Percentiles rank a stretch among this genome's conserved stretches.
Evolutionary conservation across 2,329 filamentous ascomycete species (phyloP).

Genomic region (Aulographum hederae): DNA sequence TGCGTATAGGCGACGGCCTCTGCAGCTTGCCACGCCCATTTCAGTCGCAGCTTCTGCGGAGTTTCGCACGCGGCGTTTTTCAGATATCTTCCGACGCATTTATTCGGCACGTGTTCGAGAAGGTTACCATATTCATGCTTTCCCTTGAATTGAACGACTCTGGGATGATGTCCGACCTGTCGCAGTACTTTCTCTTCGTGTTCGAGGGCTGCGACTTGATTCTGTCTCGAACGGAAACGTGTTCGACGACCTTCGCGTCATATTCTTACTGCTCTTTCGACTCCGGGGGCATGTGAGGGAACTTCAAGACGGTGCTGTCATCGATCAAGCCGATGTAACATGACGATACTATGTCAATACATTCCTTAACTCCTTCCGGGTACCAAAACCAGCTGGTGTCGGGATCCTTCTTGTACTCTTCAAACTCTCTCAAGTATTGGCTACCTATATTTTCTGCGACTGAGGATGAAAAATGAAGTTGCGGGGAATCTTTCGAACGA

Average conservation of each 20-base stretch:
- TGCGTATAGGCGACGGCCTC: slow-evolving; percentile 9
- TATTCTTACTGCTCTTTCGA: neutral
- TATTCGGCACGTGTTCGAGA: neutral
- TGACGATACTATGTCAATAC: too few species aligned
- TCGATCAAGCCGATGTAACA: neutral
- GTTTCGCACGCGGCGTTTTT: neutral
- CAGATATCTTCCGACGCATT: neutral
- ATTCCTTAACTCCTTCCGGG: too few species aligned
- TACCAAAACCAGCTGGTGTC: too few species aligned
- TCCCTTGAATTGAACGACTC: neutral
- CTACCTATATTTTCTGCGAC: too few species aligned
- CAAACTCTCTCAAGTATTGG: too few species aligned
- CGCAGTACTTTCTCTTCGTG: neutral
- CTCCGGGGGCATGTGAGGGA: neutral
- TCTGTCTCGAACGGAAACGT: neutral
- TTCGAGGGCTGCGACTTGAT: neutral
- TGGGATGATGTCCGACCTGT: neutral
- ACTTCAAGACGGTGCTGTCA: neutral
- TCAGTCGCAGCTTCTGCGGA: slow-evolving; percentile 5
- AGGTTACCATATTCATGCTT: neutral
- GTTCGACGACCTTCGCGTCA: neutral
- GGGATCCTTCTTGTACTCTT: too few species aligned
- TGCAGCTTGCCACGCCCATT: slow-evolving; percentile 8
- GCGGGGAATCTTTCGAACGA: too few species aligned
- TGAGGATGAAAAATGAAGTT: too few species aligned